Conservation (phyloP, 345 rosid species). For the Eucalyptus cloeziana region DNA sequence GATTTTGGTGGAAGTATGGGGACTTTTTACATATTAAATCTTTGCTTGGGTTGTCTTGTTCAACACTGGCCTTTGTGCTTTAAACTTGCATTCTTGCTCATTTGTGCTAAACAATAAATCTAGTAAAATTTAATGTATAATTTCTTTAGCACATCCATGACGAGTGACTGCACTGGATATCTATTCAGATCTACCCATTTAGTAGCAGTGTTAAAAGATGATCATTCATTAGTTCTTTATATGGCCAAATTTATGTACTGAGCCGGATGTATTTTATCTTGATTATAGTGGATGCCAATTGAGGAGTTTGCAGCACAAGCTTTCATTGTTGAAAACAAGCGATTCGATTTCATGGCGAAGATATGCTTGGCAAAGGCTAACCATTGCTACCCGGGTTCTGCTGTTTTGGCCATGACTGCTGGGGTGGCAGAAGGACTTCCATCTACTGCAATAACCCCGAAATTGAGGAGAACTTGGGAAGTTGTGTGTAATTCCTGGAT, state of each 20-base stretch:
- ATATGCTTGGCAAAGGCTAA: constrained; percentile 32
- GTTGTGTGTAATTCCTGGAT: too few relatives aligned
- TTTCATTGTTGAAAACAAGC: constrained; percentile 18
- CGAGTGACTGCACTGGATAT: neutral
- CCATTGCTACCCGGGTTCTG: constrained; percentile 38
- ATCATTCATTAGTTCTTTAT: neutral
- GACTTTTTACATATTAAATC: neutral
- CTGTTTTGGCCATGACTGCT: constrained; percentile 24
- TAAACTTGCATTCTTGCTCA: too few relatives aligned
- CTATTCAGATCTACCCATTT: neutral
- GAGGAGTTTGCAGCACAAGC: constrained; percentile 56
- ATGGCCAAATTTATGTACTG: neutral
- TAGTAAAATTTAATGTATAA: too few relatives aligned
- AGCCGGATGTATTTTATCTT: neutral
- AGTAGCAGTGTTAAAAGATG: neutral
- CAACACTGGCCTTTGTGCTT: too few relatives aligned
- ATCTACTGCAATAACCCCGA: constrained; percentile 34
- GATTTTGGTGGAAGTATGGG: neutral
- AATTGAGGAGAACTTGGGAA: neutral
- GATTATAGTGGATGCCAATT: constrained; percentile 58
- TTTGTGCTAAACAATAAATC: too few relatives aligned
- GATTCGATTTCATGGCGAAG: constrained; percentile 9
- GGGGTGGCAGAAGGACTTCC: constrained; percentile 28
- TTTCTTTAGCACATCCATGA: too few relatives aligned
- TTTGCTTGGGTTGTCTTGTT: too few relatives aligned